A percentile compares a stretch with the other conserved stretches of the same genome.
These are phyloP conservation scores for Paraglomus brasilianum DNA, from an alignment of 192 early-diverging fungal species.

Conservation along the genomic window DNA sequence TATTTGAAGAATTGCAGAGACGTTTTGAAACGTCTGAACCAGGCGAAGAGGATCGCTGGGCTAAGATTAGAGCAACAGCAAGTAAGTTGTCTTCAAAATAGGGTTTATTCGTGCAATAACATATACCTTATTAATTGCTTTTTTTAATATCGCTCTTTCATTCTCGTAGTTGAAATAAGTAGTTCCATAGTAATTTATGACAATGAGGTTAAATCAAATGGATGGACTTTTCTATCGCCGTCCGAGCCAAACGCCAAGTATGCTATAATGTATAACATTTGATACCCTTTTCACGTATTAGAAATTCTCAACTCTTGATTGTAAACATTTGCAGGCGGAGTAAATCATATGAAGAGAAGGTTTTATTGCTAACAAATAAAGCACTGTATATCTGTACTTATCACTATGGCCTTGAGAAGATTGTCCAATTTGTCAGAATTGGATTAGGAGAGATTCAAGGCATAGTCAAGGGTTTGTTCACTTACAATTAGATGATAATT, in stretches of 20 bases:
- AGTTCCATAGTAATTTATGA: conserved; percentile 62
- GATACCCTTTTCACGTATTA: conserved; percentile 23
- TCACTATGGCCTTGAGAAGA: conserved; percentile 67
- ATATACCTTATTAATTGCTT: not conserved
- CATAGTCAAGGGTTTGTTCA: conserved; percentile 55
- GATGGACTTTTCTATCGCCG: conserved; percentile 65
- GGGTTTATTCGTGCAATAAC: not conserved
- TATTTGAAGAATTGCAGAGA: conserved; percentile 40
- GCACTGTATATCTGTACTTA: conserved; percentile 71
- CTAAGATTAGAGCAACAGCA: conserved; percentile 45
- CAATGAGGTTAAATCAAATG: conserved; percentile 57
- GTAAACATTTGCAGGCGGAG: conserved; percentile 8
- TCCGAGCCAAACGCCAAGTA: conserved; percentile 49
- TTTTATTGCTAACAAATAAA: conserved; percentile 60
- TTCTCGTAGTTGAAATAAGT: conserved; percentile 47
- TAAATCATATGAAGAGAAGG: conserved; percentile 60
- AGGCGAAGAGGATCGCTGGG: conserved; percentile 37
- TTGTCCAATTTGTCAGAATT: conserved; percentile 61
- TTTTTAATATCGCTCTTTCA: not conserved
- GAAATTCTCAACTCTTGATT: not conserved
- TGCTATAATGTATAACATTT: conserved; percentile 27
- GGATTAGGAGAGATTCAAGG: conserved; percentile 52
- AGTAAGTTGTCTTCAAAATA: conserved; percentile 31
- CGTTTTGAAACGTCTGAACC: conserved; percentile 41
- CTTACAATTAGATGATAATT: not conserved